A percentile compares a stretch with the other conserved stretches of the same genome.
These are phyloP conservation scores for Debaryomyces sp. DNA, from an alignment of 1,139 yeast genomes.

Conservation along the genomic window DNA sequence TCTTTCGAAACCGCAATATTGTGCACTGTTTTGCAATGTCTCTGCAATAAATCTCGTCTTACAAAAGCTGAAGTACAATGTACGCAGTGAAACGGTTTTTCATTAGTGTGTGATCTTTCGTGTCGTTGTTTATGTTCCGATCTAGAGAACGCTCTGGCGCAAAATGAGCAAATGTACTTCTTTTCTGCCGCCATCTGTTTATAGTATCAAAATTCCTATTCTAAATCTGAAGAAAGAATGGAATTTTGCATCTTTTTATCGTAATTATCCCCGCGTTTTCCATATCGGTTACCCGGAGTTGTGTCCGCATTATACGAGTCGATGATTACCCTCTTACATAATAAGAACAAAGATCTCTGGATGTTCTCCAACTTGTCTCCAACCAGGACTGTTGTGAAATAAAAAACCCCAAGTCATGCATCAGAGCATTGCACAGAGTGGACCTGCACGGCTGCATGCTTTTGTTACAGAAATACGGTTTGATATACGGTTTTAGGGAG, in stretches of 20 bases:
- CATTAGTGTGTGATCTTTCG: slow-evolving; percentile 82
- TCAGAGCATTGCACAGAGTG: neutral
- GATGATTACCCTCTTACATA: neutral
- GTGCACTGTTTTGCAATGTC: slow-evolving; percentile 82
- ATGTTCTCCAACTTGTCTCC: neutral
- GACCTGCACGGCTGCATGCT: neutral
- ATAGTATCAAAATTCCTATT: neutral
- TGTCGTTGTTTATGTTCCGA: slow-evolving; percentile 84
- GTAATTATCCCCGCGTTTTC: neutral
- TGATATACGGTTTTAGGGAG: neutral
- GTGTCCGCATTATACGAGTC: neutral
- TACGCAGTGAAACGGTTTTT: slow-evolving; percentile 76
- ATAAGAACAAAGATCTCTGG: neutral
- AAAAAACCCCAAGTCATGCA: neutral
- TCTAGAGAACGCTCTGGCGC: slow-evolving; percentile 79
- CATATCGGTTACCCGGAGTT: neutral
- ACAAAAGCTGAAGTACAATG: slow-evolving; percentile 76
- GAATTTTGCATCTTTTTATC: slow-evolving; percentile 5
- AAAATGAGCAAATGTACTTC: slow-evolving; percentile 76
- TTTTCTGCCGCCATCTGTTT: slow-evolving; percentile 47
- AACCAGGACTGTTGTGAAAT: neutral
- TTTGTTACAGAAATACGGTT: neutral
- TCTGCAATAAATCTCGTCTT: slow-evolving; percentile 70
- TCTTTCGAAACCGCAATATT: slow-evolving; percentile 23
- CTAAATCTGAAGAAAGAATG: neutral